phyloP scores from a whole-genome alignment of 495 filamentous ascomycete species.

The Daldinia childiae region DNA sequence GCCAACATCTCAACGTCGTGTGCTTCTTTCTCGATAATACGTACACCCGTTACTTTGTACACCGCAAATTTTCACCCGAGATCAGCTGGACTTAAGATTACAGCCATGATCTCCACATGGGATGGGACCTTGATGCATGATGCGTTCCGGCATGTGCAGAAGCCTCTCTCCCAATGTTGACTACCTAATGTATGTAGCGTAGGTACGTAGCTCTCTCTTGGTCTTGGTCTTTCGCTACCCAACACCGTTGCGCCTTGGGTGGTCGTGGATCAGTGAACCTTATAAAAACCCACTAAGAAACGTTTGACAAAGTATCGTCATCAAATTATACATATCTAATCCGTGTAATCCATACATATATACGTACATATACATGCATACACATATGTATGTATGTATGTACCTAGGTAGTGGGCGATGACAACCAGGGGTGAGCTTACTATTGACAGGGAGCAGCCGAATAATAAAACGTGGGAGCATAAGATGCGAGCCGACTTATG shows the following conservation, averaged over 20 bases:
- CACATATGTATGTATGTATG: neutral
- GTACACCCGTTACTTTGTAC: slow-evolving; percentile 35
- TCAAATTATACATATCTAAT: slow-evolving; percentile 13
- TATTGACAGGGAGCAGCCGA: slow-evolving; percentile 32
- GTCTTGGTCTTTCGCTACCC: slow-evolving; percentile 43
- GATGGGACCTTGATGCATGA: slow-evolving; percentile 45
- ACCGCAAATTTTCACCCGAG: slow-evolving; percentile 46
- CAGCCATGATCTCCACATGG: slow-evolving; percentile 45
- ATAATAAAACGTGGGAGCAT: slow-evolving; percentile 32
- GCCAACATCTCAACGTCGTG: slow-evolving; percentile 32
- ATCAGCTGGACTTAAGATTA: slow-evolving; percentile 46
- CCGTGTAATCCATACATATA: slow-evolving; percentile 5
- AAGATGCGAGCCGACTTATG: slow-evolving; percentile 34
- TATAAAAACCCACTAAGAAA: slow-evolving; percentile 19
- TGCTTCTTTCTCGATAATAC: slow-evolving; percentile 26
- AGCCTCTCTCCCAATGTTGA: slow-evolving; percentile 43
- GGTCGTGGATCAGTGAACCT: slow-evolving; percentile 39
- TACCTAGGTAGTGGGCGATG: slow-evolving; percentile 6
- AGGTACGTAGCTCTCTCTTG: slow-evolving; percentile 14
- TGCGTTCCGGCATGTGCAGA: slow-evolving; percentile 46
- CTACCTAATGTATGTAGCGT: slow-evolving; percentile 5
- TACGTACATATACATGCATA: neutral
- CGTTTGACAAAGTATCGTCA: slow-evolving; percentile 26
- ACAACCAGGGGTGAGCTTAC: slow-evolving; percentile 29
- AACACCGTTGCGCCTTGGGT: slow-evolving; percentile 37